Evolutionary conservation across 1,284 basidiomycete genomes (phyloP), one percentile per base, ranked within the genome.

Genomic region (Trametes sp.): DNA sequence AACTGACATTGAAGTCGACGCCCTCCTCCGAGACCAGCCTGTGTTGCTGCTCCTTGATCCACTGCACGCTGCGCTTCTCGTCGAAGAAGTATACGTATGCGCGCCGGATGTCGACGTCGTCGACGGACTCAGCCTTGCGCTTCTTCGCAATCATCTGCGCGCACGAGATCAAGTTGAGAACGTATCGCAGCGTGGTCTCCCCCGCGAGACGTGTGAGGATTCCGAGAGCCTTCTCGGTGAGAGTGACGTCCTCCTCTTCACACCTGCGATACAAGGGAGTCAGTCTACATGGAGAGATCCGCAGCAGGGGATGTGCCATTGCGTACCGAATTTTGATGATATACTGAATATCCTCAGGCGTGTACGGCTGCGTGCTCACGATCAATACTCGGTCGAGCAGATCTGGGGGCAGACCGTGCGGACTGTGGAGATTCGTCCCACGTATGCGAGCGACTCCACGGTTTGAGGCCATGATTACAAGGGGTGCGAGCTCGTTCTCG

Each of bases 391-490:
- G 89, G 79, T 98, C 97, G 58, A 99, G 85, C 44, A 99, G 82
- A 78, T 99, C 97, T 52, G 94, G 91, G 0, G 97, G 97, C 19
- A 99, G 87, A 50, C 97, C 97, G 74, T 98, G 97, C 1, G 97
- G 97, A 66, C 92, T 93, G 72, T 89, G 89, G 81, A 96, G 95
- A 70, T 94, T 95, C 28, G 97, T 99, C 57, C 97, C 98, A 66
- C 97, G 87, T 77, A 99, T 98, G 54, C 94, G 87, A 9, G 96
- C 89, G 85, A 96, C 95, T 14, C 97, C 97, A 21, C 97, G 86
- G 77, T 99, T 99, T 44, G 94, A 96, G 1, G 97, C 97, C 96
- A 99, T 98, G 74, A 99, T 95, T 45, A 99, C 97, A 54, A 99
- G 82, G 0, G 97, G 97, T 1, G 96, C 90, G 4, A 98, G 83